Evolutionary conservation across 441 rosid genomes (phyloP).

Genomic region (Cnidoscolus chayamansa): DNA sequence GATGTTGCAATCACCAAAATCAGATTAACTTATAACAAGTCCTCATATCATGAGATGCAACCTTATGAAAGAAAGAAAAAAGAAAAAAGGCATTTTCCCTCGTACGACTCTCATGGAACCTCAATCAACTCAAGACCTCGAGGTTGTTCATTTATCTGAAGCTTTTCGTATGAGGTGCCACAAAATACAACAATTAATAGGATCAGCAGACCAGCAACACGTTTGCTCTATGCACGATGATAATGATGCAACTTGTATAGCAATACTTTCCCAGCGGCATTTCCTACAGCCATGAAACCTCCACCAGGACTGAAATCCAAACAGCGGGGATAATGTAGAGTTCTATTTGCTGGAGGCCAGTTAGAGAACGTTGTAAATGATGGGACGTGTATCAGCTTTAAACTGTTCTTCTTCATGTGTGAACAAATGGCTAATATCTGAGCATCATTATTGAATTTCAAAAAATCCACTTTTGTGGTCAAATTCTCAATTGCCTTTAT

Average conservation of each 20-base stretch:
- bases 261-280: conserved; percentile 78
- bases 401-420: conserved; percentile 62
- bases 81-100: background rate
- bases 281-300: conserved; percentile 87
- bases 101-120: background rate
- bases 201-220: background rate
- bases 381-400: conserved; percentile 71
- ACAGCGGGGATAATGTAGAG: conserved; percentile 58
- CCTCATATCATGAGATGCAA: background rate
- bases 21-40: background rate
- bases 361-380: conserved; percentile 74
- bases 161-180: background rate
- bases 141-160: no score
- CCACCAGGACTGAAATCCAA: conserved; percentile 90
- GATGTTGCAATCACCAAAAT: background rate
- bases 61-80: background rate
- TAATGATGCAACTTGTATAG: conserved; percentile 82
- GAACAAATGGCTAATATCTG: conserved; percentile 86
- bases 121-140: background rate
- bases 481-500: conserved; percentile 76
- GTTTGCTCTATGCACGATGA: conserved; percentile 46
- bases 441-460: conserved; percentile 76
- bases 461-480: conserved; percentile 66
- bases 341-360: conserved; percentile 67
- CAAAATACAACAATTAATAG: background rate